These are phyloP conservation scores for Entomortierella chlamydospora DNA, from an alignment of 192 early-diverging fungal species.

Conservation along the genomic window DNA sequence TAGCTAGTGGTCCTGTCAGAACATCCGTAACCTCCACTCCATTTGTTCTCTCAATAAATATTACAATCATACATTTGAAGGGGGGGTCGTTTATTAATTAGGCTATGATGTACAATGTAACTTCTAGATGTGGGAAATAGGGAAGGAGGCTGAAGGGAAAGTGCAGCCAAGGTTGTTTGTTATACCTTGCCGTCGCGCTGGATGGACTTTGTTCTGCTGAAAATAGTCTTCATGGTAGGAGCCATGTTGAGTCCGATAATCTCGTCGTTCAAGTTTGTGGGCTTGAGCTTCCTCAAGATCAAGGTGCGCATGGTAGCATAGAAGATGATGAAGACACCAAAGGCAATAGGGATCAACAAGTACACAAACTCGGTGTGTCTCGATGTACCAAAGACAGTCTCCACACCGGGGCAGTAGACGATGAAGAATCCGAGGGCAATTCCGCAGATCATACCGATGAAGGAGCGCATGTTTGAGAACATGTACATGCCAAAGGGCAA, in stretches of 20 bases:
- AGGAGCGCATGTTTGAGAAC: constrained; percentile 82
- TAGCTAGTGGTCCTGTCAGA: not conserved
- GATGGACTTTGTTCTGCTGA: constrained; percentile 41
- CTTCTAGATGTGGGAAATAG: not conserved
- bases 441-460: constrained; percentile 78
- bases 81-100: constrained; percentile 2
- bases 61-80: not conserved
- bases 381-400: constrained; percentile 80
- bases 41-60: not conserved
- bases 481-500: constrained; percentile 85
- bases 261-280: constrained; percentile 76
- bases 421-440: constrained; percentile 74
- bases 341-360: constrained; percentile 90
- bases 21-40: too few species aligned
- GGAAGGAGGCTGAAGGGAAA: too few species aligned
- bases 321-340: constrained; percentile 80
- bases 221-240: constrained; percentile 56
- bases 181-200: constrained; percentile 16
- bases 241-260: constrained; percentile 81
- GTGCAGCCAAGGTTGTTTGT: too few species aligned
- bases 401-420: constrained; percentile 87
- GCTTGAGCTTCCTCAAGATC: constrained; percentile 69
- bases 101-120: constrained; percentile 12
- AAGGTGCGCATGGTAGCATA: constrained; percentile 78
- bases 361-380: constrained; percentile 67